Conservation (phyloP, 805 yeast genomes). For the Candida pini region DNA sequence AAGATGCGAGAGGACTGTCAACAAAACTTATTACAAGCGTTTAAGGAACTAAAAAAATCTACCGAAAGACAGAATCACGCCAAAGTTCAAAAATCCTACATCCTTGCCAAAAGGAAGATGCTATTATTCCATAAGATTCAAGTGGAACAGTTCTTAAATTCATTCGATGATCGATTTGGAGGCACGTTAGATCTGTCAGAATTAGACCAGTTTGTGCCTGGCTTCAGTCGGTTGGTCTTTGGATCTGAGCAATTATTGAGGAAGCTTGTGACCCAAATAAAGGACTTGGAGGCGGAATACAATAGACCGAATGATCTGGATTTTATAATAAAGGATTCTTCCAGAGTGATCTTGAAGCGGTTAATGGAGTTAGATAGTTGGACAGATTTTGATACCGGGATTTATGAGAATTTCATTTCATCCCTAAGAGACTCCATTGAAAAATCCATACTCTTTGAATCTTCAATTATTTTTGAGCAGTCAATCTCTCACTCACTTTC, state of each 20-base stretch:
- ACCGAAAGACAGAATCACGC: constrained; percentile 40
- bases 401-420: constrained; percentile 36
- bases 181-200: constrained; percentile 7
- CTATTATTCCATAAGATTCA: constrained; percentile 19
- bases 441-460: constrained; percentile 47
- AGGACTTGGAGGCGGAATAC: constrained; percentile 46
- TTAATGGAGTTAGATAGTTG: constrained; percentile 53
- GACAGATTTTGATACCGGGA: constrained; percentile 38
- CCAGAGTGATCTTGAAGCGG: constrained; percentile 38
- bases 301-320: constrained; percentile 47
- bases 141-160: constrained; percentile 29
- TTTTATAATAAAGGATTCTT: constrained; percentile 40
- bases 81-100: constrained; percentile 35
- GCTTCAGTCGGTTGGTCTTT: constrained; percentile 12
- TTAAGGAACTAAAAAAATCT: constrained; percentile 36
- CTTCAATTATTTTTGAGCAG: constrained; percentile 52
- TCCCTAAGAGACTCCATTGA: constrained; percentile 44
- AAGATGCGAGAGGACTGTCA: constrained; percentile 34
- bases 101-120: constrained; percentile 41
- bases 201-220: constrained; percentile 14
- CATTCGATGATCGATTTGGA: constrained; percentile 28
- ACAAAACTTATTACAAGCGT: constrained; percentile 34
- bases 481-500: constrained; percentile 23
- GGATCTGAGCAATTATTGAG: constrained; percentile 19
- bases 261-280: constrained; percentile 40